Conservation (phyloP, 1,284 basidiomycete species). For the Boletus coffeatus region DNA sequence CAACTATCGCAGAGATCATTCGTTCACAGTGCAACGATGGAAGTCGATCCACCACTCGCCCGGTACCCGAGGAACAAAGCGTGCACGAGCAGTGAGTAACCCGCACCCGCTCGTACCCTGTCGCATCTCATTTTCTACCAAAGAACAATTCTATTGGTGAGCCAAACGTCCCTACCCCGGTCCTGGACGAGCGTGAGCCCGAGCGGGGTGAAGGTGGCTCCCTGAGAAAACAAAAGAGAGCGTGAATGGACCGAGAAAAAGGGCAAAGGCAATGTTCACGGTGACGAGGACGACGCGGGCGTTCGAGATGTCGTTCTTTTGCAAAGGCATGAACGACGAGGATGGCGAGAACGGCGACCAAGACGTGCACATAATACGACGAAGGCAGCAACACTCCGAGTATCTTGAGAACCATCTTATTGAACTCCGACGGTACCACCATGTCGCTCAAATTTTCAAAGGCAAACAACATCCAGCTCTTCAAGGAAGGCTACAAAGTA, state of each 20-base stretch:
- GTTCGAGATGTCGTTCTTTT: slow-evolving; percentile 43
- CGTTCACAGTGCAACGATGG: slow-evolving; percentile 58
- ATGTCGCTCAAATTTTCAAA: slow-evolving; percentile 97
- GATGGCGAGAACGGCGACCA: slow-evolving; percentile 40
- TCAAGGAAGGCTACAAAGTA: slow-evolving; percentile 94
- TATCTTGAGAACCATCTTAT: slow-evolving; percentile 27
- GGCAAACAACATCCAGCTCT: slow-evolving; percentile 83
- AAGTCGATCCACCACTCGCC: slow-evolving; percentile 64
- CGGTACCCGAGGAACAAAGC: slow-evolving; percentile 93
- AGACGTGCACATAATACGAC: slow-evolving; percentile 45
- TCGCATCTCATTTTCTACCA: neutral
- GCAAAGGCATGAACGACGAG: slow-evolving; percentile 50
- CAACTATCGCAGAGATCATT: slow-evolving; percentile 82
- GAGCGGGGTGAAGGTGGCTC: slow-evolving; percentile 56
- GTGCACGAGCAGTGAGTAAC: slow-evolving; percentile 80
- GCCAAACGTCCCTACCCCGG: too few species aligned
- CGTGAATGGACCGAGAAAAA: slow-evolving; percentile 4
- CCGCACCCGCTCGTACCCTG: neutral
- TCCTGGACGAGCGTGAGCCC: slow-evolving; percentile 37
- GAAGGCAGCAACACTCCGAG: slow-evolving; percentile 23
- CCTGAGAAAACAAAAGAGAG: slow-evolving; percentile 35
- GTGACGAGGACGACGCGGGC: slow-evolving; percentile 54
- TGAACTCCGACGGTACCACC: neutral
- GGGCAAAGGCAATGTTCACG: slow-evolving; percentile 33
- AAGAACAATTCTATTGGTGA: too few species aligned